Evolutionary conservation across 2,329 filamentous ascomycete genomes (phyloP), one percentile per base, ranked within the genome.

Genomic region (Aspergillus clavatus): DNA sequence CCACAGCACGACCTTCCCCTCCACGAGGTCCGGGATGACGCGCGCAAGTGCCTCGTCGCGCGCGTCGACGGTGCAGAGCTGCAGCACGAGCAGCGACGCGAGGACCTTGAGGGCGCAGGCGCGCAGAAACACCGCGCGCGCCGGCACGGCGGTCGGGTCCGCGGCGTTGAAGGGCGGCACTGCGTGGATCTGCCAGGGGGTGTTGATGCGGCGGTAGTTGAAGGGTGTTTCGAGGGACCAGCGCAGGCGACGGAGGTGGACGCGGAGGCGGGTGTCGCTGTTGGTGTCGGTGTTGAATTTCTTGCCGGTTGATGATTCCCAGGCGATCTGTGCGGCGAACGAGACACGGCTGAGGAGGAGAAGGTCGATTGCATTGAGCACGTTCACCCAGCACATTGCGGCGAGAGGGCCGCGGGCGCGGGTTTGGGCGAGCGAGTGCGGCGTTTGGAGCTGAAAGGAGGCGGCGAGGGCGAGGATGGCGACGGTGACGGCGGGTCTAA

Each of bases 381-480:
- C 55, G 7, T 52, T 55, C 22, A 56, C 49, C 55, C 54, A 56
- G 28, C 54, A 54, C 42, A 51, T 56, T 1, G 54, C 52, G 1
- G 43, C 52, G 2, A 56, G 3, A 0, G 55, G 55, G 1, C 50
- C 55, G 2, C 42, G 43, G 3, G 46, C 18, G 7, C 49, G 35
- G 0, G 49, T 51, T 4, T 43, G 50, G 0, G 23, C 27, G 8
- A 48, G 43, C 5, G 45, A 35, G 5, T 28, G 14, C 1, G 29
- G 21, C 16, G 50, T 45, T 7, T 38, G 38, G 3, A 10, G 2
- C 27, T 53, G 52, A 16, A 56, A 33, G 1, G 42, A 40, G 14
- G 33, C 52, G 1, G 50, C 54, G 7, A 55, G 27, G 1, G 49
- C 29, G 5, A 51, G 24, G 22, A 52, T 36, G 2, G 43, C 24